phyloP scores from a whole-genome alignment of 768 basidiomycete species.

The Tulasnella sp. region DNA sequence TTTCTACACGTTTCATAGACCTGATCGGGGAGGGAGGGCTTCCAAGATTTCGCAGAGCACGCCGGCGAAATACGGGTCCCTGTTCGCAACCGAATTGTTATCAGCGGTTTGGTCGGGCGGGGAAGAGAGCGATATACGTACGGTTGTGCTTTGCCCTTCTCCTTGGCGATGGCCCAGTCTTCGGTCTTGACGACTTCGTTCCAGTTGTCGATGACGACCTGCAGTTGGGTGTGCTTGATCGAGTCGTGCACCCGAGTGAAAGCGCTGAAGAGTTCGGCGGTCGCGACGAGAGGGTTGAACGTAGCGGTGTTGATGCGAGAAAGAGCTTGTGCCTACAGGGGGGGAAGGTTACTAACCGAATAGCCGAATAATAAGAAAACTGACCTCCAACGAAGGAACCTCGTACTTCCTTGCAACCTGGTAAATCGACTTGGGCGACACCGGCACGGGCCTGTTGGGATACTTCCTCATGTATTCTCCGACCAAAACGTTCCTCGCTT shows the following conservation, averaged over 20 bases:
- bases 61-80: too few relatives aligned
- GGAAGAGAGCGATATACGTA: too few relatives aligned
- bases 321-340: conserved; percentile 20
- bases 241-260: conserved; percentile 21
- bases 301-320: conserved; percentile 3
- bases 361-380: too few relatives aligned
- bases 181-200: background rate
- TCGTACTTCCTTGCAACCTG: conserved; percentile 25
- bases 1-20: too few relatives aligned
- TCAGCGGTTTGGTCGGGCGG: too few relatives aligned
- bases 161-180: conserved; percentile 11
- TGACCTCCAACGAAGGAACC: conserved; percentile 19
- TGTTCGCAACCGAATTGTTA: too few relatives aligned
- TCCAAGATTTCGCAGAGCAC: too few relatives aligned
- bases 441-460: conserved; percentile 21
- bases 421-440: conserved; percentile 28
- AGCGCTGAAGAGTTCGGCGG: conserved; percentile 27
- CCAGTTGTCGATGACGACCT: conserved; percentile 21
- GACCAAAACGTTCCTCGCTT: too few relatives aligned
- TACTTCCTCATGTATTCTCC: background rate
- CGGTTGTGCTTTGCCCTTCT: conserved; percentile 2
- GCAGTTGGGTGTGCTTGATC: background rate
- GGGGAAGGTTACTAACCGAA: too few relatives aligned
- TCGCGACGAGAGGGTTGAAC: conserved; percentile 9
- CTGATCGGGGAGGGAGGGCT: too few relatives aligned